phyloP scores from a whole-genome alignment of 78 protist genomes.

The Tieghemostelium lacteum region DNA sequence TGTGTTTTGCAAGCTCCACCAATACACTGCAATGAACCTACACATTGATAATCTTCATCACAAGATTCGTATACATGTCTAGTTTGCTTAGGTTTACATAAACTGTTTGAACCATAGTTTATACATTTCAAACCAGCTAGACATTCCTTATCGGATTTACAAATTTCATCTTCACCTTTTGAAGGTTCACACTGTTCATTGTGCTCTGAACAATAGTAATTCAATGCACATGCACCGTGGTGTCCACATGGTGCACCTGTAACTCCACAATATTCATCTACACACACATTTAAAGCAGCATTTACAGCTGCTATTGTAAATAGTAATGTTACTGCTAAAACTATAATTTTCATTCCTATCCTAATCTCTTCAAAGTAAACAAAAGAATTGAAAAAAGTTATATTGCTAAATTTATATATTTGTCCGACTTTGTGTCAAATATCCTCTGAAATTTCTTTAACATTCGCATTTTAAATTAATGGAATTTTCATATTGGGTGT shows the following conservation, averaged over 20 bases:
- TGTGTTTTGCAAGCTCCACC: background rate
- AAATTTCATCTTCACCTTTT: constrained; percentile 3
- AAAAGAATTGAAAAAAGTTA: background rate
- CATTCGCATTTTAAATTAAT: too few relatives aligned
- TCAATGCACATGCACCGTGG: constrained; percentile 3
- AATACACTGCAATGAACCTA: constrained; percentile 1
- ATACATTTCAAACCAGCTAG: constrained; percentile 23
- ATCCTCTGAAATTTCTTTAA: too few relatives aligned
- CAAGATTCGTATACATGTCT: background rate
- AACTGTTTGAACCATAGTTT: constrained; percentile 5
- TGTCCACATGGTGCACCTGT: constrained; percentile 21
- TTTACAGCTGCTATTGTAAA: background rate
- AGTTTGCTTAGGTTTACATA: constrained; percentile 11
- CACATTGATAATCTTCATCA: background rate
- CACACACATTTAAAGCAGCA: background rate
- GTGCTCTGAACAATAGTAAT: background rate
- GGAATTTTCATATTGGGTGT: too few relatives aligned
- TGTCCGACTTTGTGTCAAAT: too few relatives aligned
- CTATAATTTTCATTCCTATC: background rate
- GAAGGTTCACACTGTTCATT: background rate
- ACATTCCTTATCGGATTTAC: constrained; percentile 19
- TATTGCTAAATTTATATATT: too few relatives aligned
- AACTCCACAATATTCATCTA: constrained; percentile 17
- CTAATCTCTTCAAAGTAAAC: background rate
- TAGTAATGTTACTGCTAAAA: background rate